Percentiles rank a stretch among this genome's conserved stretches.
Evolutionary conservation across 352 stramenopile species (phyloP).

Genomic region (Peronospora destructor): DNA sequence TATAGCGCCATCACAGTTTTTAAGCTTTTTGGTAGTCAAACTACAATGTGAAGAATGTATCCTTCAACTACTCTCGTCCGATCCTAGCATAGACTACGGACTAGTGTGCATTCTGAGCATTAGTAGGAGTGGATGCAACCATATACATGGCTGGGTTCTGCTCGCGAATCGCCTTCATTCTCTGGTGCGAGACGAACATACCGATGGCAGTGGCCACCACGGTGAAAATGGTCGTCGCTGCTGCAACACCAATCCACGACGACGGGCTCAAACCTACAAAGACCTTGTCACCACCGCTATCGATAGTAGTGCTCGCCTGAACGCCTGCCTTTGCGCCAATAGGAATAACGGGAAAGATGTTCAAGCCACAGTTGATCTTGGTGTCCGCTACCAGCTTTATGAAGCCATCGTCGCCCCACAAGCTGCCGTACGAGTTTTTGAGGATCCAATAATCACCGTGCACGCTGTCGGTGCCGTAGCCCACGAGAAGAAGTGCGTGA

Average conservation of each 20-base stretch:
- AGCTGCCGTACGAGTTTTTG: conserved; percentile 77
- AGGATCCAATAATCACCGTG: conserved; percentile 77
- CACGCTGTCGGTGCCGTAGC: conserved; percentile 53
- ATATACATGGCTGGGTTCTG: conserved; percentile 43
- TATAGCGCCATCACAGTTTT: background rate
- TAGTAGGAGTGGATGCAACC: conserved; percentile 12
- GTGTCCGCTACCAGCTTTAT: conserved; percentile 57
- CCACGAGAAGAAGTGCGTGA: conserved; percentile 69
- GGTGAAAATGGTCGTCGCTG: conserved; percentile 39
- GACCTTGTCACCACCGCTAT: conserved; percentile 59
- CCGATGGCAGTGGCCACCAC: conserved; percentile 38
- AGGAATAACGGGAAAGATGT: conserved; percentile 71
- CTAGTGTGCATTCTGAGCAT: conserved; percentile 9
- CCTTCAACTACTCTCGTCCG: too few relatives aligned
- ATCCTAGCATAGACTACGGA: background rate
- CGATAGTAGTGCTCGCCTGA: conserved; percentile 35
- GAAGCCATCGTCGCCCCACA: conserved; percentile 57
- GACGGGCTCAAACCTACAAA: conserved; percentile 51
- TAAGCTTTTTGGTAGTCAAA: too few relatives aligned
- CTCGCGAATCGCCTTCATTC: conserved; percentile 40
- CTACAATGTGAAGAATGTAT: too few relatives aligned
- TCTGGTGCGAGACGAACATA: conserved; percentile 37
- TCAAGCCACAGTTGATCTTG: conserved; percentile 75
- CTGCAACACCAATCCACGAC: conserved; percentile 54
- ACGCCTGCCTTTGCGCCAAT: conserved; percentile 45